Evolutionary conservation across 257 asterid species (phyloP), one percentile per base, ranked within the genome.

Genomic region (Paulownia fortunei): DNA sequence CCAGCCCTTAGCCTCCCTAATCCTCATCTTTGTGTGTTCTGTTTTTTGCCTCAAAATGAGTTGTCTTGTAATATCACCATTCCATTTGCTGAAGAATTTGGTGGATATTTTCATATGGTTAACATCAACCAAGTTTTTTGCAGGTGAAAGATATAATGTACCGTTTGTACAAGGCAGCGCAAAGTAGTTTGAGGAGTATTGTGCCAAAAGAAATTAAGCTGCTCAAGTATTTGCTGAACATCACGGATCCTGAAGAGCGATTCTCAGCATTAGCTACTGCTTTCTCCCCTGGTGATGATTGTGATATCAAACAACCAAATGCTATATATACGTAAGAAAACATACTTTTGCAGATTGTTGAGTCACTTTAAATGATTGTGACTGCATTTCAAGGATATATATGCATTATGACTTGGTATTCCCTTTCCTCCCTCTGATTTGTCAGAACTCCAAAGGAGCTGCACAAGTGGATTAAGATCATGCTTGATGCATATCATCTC

Each of bases 141-240:
- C 89, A 94, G 99, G 97, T 89, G 79, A 94, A 91, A 86, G 98
- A 90, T 27, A 91, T 94, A 76, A 94, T 94, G 99, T 87, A 92
- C 79, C 89, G 83, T 32, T 82, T 94, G 49, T 92, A 92, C 89
- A 94, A 91, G 84, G 88, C 98, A 61, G 89, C 98, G 49, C 93
- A 94, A 47, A 91, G 90, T 82, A 91, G 96, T 81, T 64, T 94
- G 73, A 92, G 89, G 83, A 94, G 94, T 78, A 92, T 92, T 75
- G 87, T 84, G 46, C 99, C 99, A 18, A 91, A 92, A 85, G 99
- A 94, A 89, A 92, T 94, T 47, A 92, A 92, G 75, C 78, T 92
- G 63, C 91, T 94, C 36, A 94, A 94, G 87, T 82, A 89, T 81
- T 75, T 94, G 84, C 87, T 94, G 30, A 92, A 94, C 87, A 92